phyloP scores from a whole-genome alignment of 2,329 filamentous ascomycete genomes.

The Monosporascus sp. region DNA sequence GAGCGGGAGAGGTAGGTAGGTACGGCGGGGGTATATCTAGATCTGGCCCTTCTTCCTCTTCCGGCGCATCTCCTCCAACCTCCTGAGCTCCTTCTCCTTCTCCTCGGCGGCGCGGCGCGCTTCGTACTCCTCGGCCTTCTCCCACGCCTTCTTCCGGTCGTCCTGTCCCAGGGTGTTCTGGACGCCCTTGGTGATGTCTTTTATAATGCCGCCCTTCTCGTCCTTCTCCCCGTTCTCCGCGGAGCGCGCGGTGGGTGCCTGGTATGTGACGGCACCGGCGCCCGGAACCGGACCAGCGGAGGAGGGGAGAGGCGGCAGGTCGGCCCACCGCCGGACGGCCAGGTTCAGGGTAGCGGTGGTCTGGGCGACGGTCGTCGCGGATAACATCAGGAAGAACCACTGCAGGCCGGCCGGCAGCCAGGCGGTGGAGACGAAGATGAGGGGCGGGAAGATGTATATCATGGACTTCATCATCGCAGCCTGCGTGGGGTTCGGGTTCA shows the following conservation, averaged over 20 bases:
- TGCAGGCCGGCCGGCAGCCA: slow-evolving; percentile 45
- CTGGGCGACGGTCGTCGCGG: slow-evolving; percentile 27
- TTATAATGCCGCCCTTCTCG: not conserved
- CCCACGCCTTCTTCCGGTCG: slow-evolving; percentile 14
- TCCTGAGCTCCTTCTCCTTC: slow-evolving; percentile 32
- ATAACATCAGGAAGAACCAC: slow-evolving; percentile 40
- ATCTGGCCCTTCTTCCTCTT: not conserved
- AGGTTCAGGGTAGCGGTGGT: slow-evolving; percentile 33
- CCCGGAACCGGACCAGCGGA: not conserved
- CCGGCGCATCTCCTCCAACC: slow-evolving; percentile 18
- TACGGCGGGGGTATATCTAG: no score
- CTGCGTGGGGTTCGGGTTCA: slow-evolving; percentile 25
- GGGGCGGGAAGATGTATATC: slow-evolving; percentile 36
- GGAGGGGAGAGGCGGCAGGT: slow-evolving; percentile 30
- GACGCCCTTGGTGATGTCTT: slow-evolving; percentile 13
- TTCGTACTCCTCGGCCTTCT: slow-evolving; percentile 23
- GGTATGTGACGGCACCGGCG: slow-evolving; percentile 20
- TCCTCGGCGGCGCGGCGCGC: slow-evolving; percentile 22
- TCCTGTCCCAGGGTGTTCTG: slow-evolving; percentile 25
- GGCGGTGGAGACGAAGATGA: slow-evolving; percentile 39
- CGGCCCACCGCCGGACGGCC: slow-evolving; percentile 31
- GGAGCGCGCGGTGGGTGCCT: slow-evolving; percentile 21
- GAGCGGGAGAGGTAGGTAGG: no score
- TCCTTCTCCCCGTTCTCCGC: no score
- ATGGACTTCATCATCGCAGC: slow-evolving; percentile 35